Evolutionary conservation across 2,329 filamentous ascomycete species (phyloP).

Genomic region (Cladosporium colombiae): DNA sequence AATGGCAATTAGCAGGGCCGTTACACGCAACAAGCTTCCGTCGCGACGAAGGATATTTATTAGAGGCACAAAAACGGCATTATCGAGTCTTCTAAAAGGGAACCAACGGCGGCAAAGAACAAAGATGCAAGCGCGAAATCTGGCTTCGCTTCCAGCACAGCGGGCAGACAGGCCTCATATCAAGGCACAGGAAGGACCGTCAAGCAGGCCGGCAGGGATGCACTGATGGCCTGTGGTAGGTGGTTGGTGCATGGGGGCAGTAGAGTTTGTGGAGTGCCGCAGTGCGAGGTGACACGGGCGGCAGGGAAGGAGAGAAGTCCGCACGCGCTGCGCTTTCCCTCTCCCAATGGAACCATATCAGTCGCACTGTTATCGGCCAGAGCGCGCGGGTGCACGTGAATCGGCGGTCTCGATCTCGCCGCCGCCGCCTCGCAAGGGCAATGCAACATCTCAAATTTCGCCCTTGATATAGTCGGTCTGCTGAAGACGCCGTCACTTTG

Average conservation of each 20-base stretch:
- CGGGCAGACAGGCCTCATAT: constrained; percentile 5
- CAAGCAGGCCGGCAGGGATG: not conserved
- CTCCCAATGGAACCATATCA: not conserved
- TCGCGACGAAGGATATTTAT: not conserved
- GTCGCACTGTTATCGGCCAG: not conserved
- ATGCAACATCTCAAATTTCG: not conserved
- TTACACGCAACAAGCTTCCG: not conserved
- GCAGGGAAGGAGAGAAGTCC: constrained; percentile 1
- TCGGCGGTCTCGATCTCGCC: not conserved
- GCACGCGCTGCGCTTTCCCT: not conserved
- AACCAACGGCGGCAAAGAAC: not conserved
- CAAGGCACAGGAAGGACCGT: constrained; percentile 7
- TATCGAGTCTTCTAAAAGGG: not conserved
- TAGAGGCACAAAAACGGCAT: not conserved
- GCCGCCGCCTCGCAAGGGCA: not conserved
- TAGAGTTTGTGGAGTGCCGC: constrained; percentile 9
- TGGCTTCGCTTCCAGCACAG: not conserved
- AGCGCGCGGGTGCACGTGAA: not conserved
- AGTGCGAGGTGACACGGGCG: not conserved
- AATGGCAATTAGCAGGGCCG: not conserved
- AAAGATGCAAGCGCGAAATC: not conserved
- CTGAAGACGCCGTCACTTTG: not conserved
- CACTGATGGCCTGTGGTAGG: constrained; percentile 9
- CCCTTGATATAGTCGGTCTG: constrained; percentile 4
- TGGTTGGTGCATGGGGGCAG: constrained; percentile 7